Conservation (phyloP, 2,329 filamentous ascomycete species). For the Aspergillus unguis region DNA sequence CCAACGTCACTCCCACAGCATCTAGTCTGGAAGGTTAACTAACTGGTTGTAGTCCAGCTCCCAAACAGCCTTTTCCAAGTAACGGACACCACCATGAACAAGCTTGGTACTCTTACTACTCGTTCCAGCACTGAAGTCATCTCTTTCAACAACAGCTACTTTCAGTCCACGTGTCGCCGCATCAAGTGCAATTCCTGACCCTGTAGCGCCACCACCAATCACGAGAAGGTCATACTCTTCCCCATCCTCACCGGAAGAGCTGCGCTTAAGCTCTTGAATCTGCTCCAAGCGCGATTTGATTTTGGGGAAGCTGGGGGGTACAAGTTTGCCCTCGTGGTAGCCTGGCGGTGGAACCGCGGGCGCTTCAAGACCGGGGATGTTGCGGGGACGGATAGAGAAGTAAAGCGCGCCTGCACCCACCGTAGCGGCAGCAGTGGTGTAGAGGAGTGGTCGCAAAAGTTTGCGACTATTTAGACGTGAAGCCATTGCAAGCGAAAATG, state of each 20-base stretch:
- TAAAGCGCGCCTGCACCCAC: constrained; percentile 58
- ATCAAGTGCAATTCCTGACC: constrained; percentile 76
- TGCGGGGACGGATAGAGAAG: constrained; percentile 60
- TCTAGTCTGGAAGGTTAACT: constrained; percentile 18
- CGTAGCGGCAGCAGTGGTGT: constrained; percentile 55
- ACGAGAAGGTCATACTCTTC: constrained; percentile 70
- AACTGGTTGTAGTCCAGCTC: constrained; percentile 79
- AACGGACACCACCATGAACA: constrained; percentile 79
- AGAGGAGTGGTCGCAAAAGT: constrained; percentile 57
- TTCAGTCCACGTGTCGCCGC: constrained; percentile 74
- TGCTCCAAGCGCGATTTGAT: constrained; percentile 51
- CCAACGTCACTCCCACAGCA: neutral
- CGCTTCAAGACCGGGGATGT: constrained; percentile 61
- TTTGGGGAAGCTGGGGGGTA: constrained; percentile 50
- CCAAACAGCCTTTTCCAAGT: constrained; percentile 82
- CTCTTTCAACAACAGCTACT: constrained; percentile 76
- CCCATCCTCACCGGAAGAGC: constrained; percentile 30
- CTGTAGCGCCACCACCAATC: constrained; percentile 76
- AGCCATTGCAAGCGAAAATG: constrained; percentile 30
- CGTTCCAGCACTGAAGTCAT: constrained; percentile 78
- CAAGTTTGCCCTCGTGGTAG: constrained; percentile 58
- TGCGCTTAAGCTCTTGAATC: constrained; percentile 49
- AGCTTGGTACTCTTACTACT: constrained; percentile 86
- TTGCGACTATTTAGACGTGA: constrained; percentile 42
- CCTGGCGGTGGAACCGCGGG: constrained; percentile 62